phyloP scores from a whole-genome alignment of 148 eudicot genomes.

The Arctostaphylos glauca region DNA sequence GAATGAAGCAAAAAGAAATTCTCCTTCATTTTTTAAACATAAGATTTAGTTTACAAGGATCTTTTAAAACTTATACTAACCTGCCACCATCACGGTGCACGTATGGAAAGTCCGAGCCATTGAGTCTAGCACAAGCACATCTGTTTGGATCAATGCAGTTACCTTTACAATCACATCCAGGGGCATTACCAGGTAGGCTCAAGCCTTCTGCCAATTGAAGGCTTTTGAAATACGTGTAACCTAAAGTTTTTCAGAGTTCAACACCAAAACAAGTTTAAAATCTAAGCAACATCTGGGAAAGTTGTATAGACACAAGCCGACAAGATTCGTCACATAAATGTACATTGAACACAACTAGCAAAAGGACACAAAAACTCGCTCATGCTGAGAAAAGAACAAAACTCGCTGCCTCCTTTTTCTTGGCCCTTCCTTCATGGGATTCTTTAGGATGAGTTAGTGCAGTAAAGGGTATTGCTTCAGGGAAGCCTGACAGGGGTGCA shows the following conservation, averaged over 20 bases:
- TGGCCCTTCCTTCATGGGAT: not conserved
- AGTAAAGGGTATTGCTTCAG: not conserved
- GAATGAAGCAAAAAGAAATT: not conserved
- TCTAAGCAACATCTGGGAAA: not conserved
- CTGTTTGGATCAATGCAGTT: constrained; percentile 51
- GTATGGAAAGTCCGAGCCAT: constrained; percentile 82
- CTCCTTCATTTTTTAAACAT: no score
- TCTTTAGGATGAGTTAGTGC: not conserved
- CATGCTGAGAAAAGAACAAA: not conserved
- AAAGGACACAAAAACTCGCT: not conserved
- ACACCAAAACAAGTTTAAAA: not conserved
- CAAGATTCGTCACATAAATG: not conserved
- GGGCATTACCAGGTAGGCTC: constrained; percentile 39
- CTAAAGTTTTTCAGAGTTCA: constrained; percentile 31
- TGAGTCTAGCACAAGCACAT: constrained; percentile 77
- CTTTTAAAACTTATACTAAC: constrained; percentile 25
- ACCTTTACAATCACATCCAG: constrained; percentile 65
- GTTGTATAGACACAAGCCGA: not conserved
- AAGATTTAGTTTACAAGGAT: not conserved
- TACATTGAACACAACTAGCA: not conserved
- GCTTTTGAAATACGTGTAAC: constrained; percentile 47
- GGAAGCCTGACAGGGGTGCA: not conserved
- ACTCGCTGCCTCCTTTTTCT: not conserved
- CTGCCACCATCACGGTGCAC: constrained; percentile 84
- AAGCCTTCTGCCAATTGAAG: constrained; percentile 45